Evolutionary conservation across 495 filamentous ascomycete species (phyloP).

Genomic region (Cercophora samala): DNA sequence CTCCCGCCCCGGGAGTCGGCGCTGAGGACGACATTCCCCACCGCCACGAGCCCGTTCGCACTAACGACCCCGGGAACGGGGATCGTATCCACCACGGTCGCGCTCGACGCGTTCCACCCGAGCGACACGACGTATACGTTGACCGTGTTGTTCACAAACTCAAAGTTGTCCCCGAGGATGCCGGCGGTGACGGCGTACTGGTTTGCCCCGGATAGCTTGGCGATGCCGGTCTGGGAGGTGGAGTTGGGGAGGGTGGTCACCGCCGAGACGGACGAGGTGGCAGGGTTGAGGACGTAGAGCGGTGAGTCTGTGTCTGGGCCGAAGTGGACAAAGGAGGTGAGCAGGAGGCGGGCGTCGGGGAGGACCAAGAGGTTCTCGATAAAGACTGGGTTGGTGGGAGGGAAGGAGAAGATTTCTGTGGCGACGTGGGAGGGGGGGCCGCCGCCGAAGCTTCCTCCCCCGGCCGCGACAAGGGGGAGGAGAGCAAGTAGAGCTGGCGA

Average conservation of each 20-base stretch:
- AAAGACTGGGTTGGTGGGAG: slow-evolving; percentile 5
- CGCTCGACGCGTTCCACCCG: not conserved
- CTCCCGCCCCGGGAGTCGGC: not conserved
- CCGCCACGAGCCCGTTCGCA: slow-evolving; percentile 3
- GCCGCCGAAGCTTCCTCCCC: not conserved
- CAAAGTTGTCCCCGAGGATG: slow-evolving; percentile 2
- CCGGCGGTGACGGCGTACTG: slow-evolving; percentile 5
- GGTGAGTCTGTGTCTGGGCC: not conserved
- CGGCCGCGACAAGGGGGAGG: not conserved
- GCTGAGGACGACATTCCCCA: slow-evolving; percentile 2
- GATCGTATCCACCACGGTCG: slow-evolving; percentile 4
- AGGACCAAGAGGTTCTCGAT: slow-evolving; percentile 7
- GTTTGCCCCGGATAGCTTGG: not conserved
- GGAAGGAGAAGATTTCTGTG: slow-evolving; percentile 8
- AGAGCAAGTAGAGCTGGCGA: not conserved
- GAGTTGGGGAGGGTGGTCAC: slow-evolving; percentile 5
- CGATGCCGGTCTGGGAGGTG: slow-evolving; percentile 10
- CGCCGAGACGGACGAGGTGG: not conserved
- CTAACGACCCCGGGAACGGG: not conserved
- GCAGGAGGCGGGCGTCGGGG: slow-evolving; percentile 6
- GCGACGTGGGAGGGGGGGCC: not conserved
- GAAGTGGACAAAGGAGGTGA: not conserved
- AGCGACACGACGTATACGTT: not conserved
- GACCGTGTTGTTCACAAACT: slow-evolving; percentile 6
- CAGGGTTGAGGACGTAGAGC: slow-evolving; percentile 6